Base-by-base conservation (phyloP, 495 filamentous ascomycete genomes). In the Aspergillus coremiiformis region DNA sequence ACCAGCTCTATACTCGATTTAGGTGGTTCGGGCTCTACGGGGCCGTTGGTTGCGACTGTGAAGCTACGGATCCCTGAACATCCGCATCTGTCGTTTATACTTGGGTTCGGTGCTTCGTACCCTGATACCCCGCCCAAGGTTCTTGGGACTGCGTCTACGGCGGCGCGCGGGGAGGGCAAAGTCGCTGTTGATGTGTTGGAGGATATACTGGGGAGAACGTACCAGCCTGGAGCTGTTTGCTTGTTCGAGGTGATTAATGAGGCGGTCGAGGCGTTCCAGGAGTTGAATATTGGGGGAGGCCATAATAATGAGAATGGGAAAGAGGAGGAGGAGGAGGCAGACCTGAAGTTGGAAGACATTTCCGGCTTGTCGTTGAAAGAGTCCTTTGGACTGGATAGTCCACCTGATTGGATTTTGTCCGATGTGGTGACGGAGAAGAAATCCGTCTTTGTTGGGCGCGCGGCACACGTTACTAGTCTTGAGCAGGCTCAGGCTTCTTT, bases 361-460 rank as follows among this genome's bases (percentile, higher is more conserved):
- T 61, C 54, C n/a, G 42, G 59, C 1, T 32, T 74, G 1, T 70
- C 66, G 10, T 50, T 73, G 14, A 56, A 61, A 22, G 64, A 73
- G 39, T 53, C 63, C 0, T 63, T 71, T 17, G 67, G 69, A 3
- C 64, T 75, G 3, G 64, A 72, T n/a, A 43, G 26, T 3, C 71
- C 69, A 1, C 74, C 76, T 21, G 81, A 79, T 0, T 96, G 91
- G 91, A 70, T 72, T 10, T 55, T 90, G 3, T 91, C 89, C 4
- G 75, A 82, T 7, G 74, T 84, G 6, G 63, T 92, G 11, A 78
- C 79, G 3, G 89, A 95, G 65, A 86, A 89, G 62, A 95, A 89
- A 66, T 95, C 90, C 2, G 81, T 88, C 11, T 98, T 98, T 64
- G 58, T 97, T 22, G 93, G 84, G 7, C 84, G 90, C 27, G 83